Evolutionary conservation across 345 rosid species (phyloP).

Genomic region (Odontarrhena argentea): DNA sequence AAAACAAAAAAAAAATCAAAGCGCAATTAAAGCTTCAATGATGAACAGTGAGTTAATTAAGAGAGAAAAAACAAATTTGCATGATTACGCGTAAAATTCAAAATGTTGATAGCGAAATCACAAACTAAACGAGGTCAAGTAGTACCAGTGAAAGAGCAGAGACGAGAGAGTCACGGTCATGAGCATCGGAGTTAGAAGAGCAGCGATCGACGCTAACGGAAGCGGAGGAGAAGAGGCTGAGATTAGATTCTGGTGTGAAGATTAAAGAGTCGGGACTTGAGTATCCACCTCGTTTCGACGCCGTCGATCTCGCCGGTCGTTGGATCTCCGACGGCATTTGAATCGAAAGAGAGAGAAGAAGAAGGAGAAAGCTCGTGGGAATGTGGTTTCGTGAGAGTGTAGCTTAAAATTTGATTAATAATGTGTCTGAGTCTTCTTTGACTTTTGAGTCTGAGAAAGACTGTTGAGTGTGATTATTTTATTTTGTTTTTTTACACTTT

Average conservation of each 20-base stretch:
- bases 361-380: constrained; percentile 15
- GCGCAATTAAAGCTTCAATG: constrained; percentile 5
- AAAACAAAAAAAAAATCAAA: neutral
- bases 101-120: neutral
- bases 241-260: constrained; percentile 78
- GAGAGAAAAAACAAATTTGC: neutral
- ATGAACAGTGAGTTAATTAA: constrained; percentile 17
- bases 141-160: constrained; percentile 71
- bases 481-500: too few species aligned
- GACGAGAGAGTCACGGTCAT: constrained; percentile 66
- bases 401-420: neutral
- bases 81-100: constrained; percentile 14
- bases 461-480: neutral
- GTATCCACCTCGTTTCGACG: constrained; percentile 40
- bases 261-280: constrained; percentile 85
- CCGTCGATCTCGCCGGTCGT: constrained; percentile 40
- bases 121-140: neutral
- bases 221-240: constrained; percentile 86
- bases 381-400: constrained; percentile 31
- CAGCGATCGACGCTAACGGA: constrained; percentile 91
- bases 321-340: constrained; percentile 55
- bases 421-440: constrained; percentile 17
- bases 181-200: constrained; percentile 84
- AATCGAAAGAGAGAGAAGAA: constrained; percentile 11
- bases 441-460: constrained; percentile 10